phyloP scores from a whole-genome alignment of 2,329 filamentous ascomycete species.

The Verticillium dahliae region DNA sequence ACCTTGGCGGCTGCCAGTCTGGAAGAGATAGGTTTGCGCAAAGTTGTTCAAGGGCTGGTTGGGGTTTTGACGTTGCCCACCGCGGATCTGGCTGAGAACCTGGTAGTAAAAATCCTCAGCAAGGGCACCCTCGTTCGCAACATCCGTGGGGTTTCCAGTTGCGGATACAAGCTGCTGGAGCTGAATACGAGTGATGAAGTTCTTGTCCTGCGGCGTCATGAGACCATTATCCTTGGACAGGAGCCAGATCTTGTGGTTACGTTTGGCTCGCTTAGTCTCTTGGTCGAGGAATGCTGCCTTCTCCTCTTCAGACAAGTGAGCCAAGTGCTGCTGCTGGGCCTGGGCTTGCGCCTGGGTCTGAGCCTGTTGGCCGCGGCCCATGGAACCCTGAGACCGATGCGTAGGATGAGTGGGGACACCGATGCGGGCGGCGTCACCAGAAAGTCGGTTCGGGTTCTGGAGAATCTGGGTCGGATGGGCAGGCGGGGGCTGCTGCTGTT shows the following conservation, averaged over 20 bases:
- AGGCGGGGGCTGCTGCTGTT: slow-evolving; percentile 28
- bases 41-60: slow-evolving; percentile 93
- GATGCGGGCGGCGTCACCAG: slow-evolving; percentile 36
- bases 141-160: slow-evolving; percentile 78
- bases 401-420: slow-evolving; percentile 24
- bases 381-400: slow-evolving; percentile 48
- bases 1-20: slow-evolving; percentile 80
- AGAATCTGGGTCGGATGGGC: slow-evolving; percentile 66
- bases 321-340: slow-evolving; percentile 28
- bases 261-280: slow-evolving; percentile 90
- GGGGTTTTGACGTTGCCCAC: slow-evolving; percentile 81
- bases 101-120: slow-evolving; percentile 98
- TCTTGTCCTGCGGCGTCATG: slow-evolving; percentile 99
- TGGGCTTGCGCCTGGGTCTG: slow-evolving; percentile 46
- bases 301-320: slow-evolving; percentile 76
- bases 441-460: slow-evolving; percentile 68
- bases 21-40: slow-evolving; percentile 94
- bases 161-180: slow-evolving; percentile 92
- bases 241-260: slow-evolving; percentile 96
- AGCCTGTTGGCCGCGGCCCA: slow-evolving; percentile 45
- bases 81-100: slow-evolving; percentile 90
- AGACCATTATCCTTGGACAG: slow-evolving; percentile 90
- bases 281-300: slow-evolving; percentile 78
- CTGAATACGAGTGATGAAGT: slow-evolving; percentile 97
- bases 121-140: slow-evolving; percentile 71